Base-by-base conservation (phyloP, 306 rosid genomes). In the Ochetophila trinervis region DNA sequence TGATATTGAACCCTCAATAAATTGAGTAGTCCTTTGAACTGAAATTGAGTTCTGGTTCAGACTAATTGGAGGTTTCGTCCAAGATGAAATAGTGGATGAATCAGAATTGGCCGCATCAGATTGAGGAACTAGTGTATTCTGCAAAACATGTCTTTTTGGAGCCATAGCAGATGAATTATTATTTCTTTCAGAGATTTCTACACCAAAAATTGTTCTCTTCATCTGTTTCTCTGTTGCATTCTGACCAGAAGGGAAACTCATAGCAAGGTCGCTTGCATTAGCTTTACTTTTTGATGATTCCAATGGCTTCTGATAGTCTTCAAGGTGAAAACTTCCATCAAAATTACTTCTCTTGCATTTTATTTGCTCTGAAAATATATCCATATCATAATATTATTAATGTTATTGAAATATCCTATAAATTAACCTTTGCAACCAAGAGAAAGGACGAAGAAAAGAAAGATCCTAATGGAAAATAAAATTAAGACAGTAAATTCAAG, bases 81-180 rank as follows among this genome's bases (percentile, higher is more conserved):
- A 88, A 60, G 88, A 82, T 67, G 88, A 79, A 60, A 78, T 78
- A 8, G 90, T 75, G 64, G 71, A 76, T 65, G 89, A 70, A 84
- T 80, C 63, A 15, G 84, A 66, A 65, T 72, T 85, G 0, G 69
- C 65, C 48, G 74, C 61, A 51, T 80, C 83, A 60, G 65, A 70
- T 55, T 78, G 81, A 32, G 64, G 57, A 45, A 27, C 57, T 24
- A 14, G 14, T 8, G 4, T 32, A 14, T 4, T 57, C 23, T 47
- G 64, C 19, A 19, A 54, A 57, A 50, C 62, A 19, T 47, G 56
- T 58, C 53, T 21, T 22, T 52, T 50, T 21, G 77, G 70, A 57
- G 86, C 73, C 59, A 75, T 23, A 65, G 65, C 0, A 63, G 75
- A 48, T 67, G 75, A 71, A 57, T 78, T 78, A 22, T 71, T 68